phyloP scores from a whole-genome alignment of 306 rosid genomes.

The Cucurbita maxima region DNA sequence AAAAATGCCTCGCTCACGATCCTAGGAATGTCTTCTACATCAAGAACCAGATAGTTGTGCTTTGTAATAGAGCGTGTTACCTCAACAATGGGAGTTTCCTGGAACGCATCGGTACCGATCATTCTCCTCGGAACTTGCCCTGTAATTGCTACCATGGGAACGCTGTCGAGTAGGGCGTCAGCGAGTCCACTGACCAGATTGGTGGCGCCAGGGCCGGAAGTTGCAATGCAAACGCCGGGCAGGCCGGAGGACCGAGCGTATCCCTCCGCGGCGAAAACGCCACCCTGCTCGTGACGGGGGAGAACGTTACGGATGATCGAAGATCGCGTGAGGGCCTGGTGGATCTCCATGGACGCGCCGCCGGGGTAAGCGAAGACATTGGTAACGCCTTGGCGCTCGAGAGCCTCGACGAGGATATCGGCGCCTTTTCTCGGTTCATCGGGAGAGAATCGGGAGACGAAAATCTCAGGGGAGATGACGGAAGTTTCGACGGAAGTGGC shows the following conservation, averaged over 20 bases:
- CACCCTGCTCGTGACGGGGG: constrained; percentile 91
- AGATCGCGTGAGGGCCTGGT: constrained; percentile 88
- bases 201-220: constrained; percentile 93
- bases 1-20: constrained; percentile 60
- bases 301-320: constrained; percentile 45
- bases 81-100: constrained; percentile 83
- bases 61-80: constrained; percentile 81
- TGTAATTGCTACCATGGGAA: constrained; percentile 67
- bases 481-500: neutral
- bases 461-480: neutral
- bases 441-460: constrained; percentile 30
- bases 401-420: constrained; percentile 80
- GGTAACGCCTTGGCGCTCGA: constrained; percentile 65
- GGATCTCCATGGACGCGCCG: constrained; percentile 93
- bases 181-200: constrained; percentile 82
- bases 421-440: constrained; percentile 62
- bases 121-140: constrained; percentile 80
- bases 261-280: constrained; percentile 79
- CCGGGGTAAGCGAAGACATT: constrained; percentile 85
- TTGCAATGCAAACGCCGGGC: constrained; percentile 80
- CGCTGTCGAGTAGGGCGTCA: constrained; percentile 57
- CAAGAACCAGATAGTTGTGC: constrained; percentile 81
- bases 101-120: constrained; percentile 94
- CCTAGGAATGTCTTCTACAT: constrained; percentile 74
- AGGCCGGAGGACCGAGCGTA: constrained; percentile 67